These are phyloP conservation scores for Russula earlei DNA, from an alignment of 768 basidiomycete genomes.

Conservation along the genomic window DNA sequence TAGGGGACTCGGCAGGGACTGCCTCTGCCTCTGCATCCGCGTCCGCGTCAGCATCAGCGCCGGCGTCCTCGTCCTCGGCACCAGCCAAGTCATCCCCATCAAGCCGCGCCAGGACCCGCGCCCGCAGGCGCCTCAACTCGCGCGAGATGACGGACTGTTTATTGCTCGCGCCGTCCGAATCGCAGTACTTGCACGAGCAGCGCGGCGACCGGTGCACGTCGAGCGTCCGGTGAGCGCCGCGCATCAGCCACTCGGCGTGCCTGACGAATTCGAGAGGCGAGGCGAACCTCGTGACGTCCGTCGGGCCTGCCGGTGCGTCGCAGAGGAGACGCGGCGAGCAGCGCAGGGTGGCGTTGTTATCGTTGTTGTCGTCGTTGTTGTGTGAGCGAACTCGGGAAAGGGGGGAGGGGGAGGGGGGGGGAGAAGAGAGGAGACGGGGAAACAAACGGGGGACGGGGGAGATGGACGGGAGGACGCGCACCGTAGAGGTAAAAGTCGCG, in stretches of 20 bases:
- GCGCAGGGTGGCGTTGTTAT: too few relatives aligned
- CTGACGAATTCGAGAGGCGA: slow-evolving; percentile 11
- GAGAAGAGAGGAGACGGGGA: too few relatives aligned
- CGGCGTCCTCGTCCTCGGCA: neutral
- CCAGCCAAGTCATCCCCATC: neutral
- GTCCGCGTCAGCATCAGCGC: neutral
- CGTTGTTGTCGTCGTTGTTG: too few relatives aligned
- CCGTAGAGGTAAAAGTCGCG: slow-evolving; percentile 15
- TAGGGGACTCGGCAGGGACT: neutral
- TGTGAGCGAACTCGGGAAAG: too few relatives aligned
- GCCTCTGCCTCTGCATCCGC: neutral
- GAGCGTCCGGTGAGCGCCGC: slow-evolving; percentile 4
- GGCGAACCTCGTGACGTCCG: slow-evolving; percentile 1
- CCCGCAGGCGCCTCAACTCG: neutral
- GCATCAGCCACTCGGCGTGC: slow-evolving; percentile 16
- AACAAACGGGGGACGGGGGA: too few relatives aligned
- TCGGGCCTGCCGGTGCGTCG: neutral
- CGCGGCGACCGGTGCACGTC: neutral
- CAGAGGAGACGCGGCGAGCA: too few relatives aligned
- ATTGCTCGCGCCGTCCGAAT: neutral
- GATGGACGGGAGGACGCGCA: neutral
- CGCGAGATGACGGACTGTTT: slow-evolving; percentile 3
- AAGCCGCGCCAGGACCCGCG: neutral
- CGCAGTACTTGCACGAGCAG: slow-evolving; percentile 8
- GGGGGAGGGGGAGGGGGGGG: too few relatives aligned